Evolutionary conservation across 805 yeast genomes (phyloP).

Genomic region (Cyberlindnera maclurae): DNA sequence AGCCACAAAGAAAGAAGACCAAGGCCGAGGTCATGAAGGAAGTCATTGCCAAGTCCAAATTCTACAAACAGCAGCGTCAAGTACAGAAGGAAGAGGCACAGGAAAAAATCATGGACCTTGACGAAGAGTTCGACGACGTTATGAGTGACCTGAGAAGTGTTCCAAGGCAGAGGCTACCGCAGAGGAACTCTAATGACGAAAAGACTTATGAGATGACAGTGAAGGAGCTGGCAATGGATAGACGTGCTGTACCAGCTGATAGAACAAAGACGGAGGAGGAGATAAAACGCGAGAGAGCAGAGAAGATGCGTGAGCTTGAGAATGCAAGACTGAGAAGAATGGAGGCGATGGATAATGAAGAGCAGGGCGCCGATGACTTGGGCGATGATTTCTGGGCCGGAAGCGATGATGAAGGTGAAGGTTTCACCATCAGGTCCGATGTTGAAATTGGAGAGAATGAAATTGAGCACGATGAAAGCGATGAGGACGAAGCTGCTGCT

Average conservation of each 20-base stretch:
- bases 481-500: slow-evolving; percentile 6
- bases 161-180: slow-evolving; percentile 24
- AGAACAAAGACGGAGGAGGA: slow-evolving; percentile 78
- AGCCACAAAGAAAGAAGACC: slow-evolving; percentile 51
- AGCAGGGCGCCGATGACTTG: slow-evolving; percentile 59
- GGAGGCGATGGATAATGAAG: slow-evolving; percentile 51
- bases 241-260: slow-evolving; percentile 75
- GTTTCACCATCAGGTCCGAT: slow-evolving; percentile 33
- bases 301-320: slow-evolving; percentile 56
- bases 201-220: slow-evolving; percentile 60
- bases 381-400: slow-evolving; percentile 63
- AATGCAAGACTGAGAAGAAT: slow-evolving; percentile 64
- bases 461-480: slow-evolving; percentile 24
- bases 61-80: slow-evolving; percentile 71
- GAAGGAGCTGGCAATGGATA: slow-evolving; percentile 58
- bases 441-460: slow-evolving; percentile 16
- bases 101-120: slow-evolving; percentile 57
- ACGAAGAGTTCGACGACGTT: slow-evolving; percentile 66
- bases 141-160: slow-evolving; percentile 43
- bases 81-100: slow-evolving; percentile 51
- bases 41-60: slow-evolving; percentile 75
- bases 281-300: slow-evolving; percentile 49
- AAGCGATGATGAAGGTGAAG: slow-evolving; percentile 40
- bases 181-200: slow-evolving; percentile 29
- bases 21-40: slow-evolving; percentile 85